Evolutionary conservation across 176 grass and related monocot species (phyloP), one percentile per base, ranked within the genome.

Genomic region (Olyra latifolia): DNA sequence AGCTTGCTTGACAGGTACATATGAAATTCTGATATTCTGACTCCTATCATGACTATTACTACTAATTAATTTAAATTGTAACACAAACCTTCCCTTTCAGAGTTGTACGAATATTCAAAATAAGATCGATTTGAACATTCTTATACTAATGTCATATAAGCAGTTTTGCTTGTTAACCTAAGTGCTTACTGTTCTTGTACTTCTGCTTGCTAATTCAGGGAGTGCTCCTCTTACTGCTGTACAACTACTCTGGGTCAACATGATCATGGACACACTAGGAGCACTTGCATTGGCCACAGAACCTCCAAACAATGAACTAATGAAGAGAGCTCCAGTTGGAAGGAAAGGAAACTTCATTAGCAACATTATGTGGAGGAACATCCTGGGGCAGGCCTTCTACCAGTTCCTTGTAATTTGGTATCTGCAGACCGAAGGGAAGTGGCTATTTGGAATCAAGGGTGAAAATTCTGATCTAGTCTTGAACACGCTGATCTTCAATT

Each of bases 181-280:
- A 40, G 30, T 41, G 32, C 54, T 87, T 42, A 63, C 32, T 67
- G 13, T 56, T 70, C n/a, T 62, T 70, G 10, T 82, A 66, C 46
- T 77, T 59, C 29, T 62, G 17, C 19, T 39, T 81, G 10, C 32
- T 40, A 32, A 74, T 65, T 42, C 59, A 99, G 93, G 96, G 38
- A 94, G 89, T 76, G 90, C 96, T 69, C 96, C 96, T 86, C 90
- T 98, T 70, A 95, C 92, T 82, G 96, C 96, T 67, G 96, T 98
- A 7, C 96, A 98, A 77, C 76, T 98, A 76, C 96, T 98, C 43
- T 98, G 96, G 96, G 92, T 98, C 69, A 98, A 98, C 82, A 95
- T 98, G 96, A 95, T 98, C 81, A 98, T 98, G 96, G 96, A 98
- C 76, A 98, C 96, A 75, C 86, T 98, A 70, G 96, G 96, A 57